Conservation (phyloP, 768 basidiomycete genomes). For the Termitomyces sp. region DNA sequence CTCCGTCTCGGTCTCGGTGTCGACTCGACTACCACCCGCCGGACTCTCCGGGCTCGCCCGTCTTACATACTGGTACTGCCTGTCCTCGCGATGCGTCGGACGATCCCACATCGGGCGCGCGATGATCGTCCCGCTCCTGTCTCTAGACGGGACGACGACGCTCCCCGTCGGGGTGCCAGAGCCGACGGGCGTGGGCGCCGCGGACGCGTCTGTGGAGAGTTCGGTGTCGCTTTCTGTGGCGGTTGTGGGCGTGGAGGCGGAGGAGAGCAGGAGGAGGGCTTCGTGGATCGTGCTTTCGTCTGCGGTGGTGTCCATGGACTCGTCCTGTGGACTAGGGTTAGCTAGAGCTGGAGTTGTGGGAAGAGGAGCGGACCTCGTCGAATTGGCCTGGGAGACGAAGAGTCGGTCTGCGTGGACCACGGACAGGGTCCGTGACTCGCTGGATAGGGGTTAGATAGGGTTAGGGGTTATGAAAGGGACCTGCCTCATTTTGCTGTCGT, state of each 20-base stretch:
- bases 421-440: neutral
- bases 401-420: neutral
- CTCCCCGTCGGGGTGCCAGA: constrained; percentile 55
- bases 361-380: constrained; percentile 11
- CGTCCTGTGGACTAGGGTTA: neutral
- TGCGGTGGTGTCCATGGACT: constrained; percentile 15
- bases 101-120: constrained; percentile 59
- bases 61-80: neutral
- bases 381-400: constrained; percentile 5
- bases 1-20: constrained; percentile 80
- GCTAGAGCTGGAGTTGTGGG: neutral
- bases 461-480: neutral
- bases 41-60: constrained; percentile 3
- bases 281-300: constrained; percentile 8
- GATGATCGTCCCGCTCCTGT: constrained; percentile 72
- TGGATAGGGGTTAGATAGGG: neutral
- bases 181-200: constrained; percentile 51
- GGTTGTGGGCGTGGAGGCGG: constrained; percentile 13
- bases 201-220: constrained; percentile 56
- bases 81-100: constrained; percentile 1
- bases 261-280: constrained; percentile 13
- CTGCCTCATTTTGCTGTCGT: neutral
- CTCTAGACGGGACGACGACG: constrained; percentile 55
- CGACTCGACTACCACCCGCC: constrained; percentile 40
- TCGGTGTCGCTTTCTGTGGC: constrained; percentile 47